These are phyloP conservation scores for Phylloporus scabripes DNA, from an alignment of 768 basidiomycete species.

Conservation along the genomic window DNA sequence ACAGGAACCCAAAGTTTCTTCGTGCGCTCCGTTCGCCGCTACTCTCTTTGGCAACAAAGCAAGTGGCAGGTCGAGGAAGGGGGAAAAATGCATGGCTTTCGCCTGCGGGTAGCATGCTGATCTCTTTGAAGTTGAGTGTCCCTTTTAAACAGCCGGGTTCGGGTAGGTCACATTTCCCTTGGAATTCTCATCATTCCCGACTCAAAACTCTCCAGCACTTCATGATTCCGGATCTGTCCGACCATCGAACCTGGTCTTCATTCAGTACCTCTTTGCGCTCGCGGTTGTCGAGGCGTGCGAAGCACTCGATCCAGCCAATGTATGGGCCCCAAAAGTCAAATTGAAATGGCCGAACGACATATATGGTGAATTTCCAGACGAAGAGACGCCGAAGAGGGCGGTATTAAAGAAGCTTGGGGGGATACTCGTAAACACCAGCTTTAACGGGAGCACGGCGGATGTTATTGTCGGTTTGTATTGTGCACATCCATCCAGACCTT, in stretches of 20 bases:
- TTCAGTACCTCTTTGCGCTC: conserved; percentile 88
- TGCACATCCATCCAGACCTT: not conserved
- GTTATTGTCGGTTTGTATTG: conserved; percentile 71
- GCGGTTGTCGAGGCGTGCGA: conserved; percentile 86
- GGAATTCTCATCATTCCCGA: not conserved
- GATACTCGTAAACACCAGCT: conserved; percentile 84
- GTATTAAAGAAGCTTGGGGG: conserved; percentile 83
- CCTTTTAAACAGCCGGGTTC: conserved; percentile 12
- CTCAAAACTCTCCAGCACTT: not conserved
- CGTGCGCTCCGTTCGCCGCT: conserved; percentile 66
- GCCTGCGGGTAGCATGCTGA: conserved; percentile 81
- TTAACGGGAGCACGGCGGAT: conserved; percentile 63
- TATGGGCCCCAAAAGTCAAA: conserved; percentile 51
- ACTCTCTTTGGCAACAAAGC: conserved; percentile 80
- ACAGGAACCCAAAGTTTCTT: conserved; percentile 73
- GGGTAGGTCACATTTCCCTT: conserved; percentile 2
- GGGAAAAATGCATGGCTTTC: conserved; percentile 92
- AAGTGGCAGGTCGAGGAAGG: conserved; percentile 83
- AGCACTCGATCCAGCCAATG: conserved; percentile 40
- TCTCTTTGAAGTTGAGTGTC: conserved; percentile 33
- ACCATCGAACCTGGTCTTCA: conserved; percentile 70
- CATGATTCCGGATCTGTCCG: conserved; percentile 12
- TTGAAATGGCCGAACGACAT: conserved; percentile 99
- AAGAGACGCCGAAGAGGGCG: conserved; percentile 21
- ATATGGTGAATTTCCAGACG: conserved; percentile 58